A percentile compares a stretch with the other conserved stretches of the same genome.
phyloP scores from a whole-genome alignment of 257 asterid genomes.

The Dorcoceras hygrometricum region DNA sequence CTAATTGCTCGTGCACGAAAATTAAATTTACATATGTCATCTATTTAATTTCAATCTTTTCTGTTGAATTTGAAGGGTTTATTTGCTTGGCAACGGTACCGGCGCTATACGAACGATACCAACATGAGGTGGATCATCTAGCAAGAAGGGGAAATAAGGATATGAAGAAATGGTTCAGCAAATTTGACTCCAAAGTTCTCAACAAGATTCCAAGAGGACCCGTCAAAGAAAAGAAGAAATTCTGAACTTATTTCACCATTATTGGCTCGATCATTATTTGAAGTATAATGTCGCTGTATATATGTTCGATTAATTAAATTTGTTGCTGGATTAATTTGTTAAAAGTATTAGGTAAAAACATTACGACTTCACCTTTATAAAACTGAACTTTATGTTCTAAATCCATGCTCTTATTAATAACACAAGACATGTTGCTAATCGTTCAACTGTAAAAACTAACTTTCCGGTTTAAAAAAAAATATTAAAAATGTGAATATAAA shows the following conservation, averaged over 20 bases:
- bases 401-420: not conserved
- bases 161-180: slow-evolving; percentile 53
- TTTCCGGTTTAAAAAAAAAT: no score
- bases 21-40: not conserved
- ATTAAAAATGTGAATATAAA: no score
- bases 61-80: slow-evolving; percentile 43
- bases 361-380: not conserved
- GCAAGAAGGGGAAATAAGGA: slow-evolving; percentile 56
- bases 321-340: not conserved
- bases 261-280: not conserved
- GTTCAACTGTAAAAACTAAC: no score
- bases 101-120: slow-evolving; percentile 62
- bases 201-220: slow-evolving; percentile 94
- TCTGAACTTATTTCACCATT: slow-evolving; percentile 24
- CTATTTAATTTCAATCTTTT: not conserved
- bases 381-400: not conserved
- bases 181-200: slow-evolving; percentile 55
- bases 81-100: slow-evolving; percentile 58
- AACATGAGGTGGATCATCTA: slow-evolving; percentile 64
- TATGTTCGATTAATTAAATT: no score
- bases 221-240: slow-evolving; percentile 58
- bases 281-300: not conserved
- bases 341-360: no score
- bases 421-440: no score
- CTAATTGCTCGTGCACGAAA: not conserved